Evolutionary conservation across 257 asterid genomes (phyloP), one percentile per base, ranked within the genome.

Genomic region (Nicotiana tomentosiformis): DNA sequence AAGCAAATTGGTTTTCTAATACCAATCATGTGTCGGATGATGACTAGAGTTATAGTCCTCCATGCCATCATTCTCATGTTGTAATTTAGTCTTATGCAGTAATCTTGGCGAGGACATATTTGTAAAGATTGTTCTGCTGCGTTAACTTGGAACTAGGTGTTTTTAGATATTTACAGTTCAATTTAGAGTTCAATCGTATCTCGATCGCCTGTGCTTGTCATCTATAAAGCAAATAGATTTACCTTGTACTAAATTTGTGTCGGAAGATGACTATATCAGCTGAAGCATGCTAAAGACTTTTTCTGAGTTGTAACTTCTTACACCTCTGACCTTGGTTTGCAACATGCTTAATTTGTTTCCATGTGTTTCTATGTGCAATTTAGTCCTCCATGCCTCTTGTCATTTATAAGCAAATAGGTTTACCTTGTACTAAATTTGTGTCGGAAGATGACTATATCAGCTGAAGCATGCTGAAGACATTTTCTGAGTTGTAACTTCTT

Each of bases 141-240:
- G 18, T 35, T 10, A 66, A 37, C 33, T 16, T 18, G n/a, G 16
- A 78, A 11, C 3, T 10, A 18, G 16, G 14, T 7, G 32, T 12
- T 1, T 64, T 11, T 51, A 23, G 56, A 30, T 15, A n/a, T 7
- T 15, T 8, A 80, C 53, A 7, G 1, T 23, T 10, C 46, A 14
- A 39, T 49, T 81, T 17, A 29, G 2, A 17, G n/a, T 56, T 56
- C 17, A 18, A 5, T 16, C 62, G 5, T 58, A 58, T 58, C n/a
- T 17, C 2, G n/a, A 56, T 58, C 12, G 8, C 29, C 23, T 18
- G 9, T 16, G 61, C 61, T 56, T 56, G 88, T 86, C 92, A 89
- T 89, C 91, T 51, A 81, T 83, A 84, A 89, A 89, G 89, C 91
- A 89, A 81, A 62, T 84, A 83, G 91, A 87, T 85, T 30, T 15